phyloP scores from a whole-genome alignment of 2,329 filamentous ascomycete genomes.

The Cladosporium sp. region DNA sequence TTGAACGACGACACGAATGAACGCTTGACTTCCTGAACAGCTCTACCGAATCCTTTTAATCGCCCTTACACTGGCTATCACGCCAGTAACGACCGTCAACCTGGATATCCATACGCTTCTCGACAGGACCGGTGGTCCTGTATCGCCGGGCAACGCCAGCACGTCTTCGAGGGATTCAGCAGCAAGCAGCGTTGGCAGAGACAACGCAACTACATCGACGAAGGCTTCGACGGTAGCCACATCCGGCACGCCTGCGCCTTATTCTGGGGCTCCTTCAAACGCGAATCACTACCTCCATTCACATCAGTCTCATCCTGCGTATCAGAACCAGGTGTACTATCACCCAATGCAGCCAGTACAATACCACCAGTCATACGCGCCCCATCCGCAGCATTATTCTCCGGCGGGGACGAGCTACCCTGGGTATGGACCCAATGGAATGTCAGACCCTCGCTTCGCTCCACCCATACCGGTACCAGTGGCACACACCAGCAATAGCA shows the following conservation, averaged over 20 bases:
- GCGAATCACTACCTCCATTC: slow-evolving; percentile 16
- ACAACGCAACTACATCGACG: slow-evolving; percentile 7
- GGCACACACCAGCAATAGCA: slow-evolving; percentile 37
- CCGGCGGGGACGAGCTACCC: slow-evolving; percentile 1
- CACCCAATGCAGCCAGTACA: slow-evolving; percentile 24
- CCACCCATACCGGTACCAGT: slow-evolving; percentile 24
- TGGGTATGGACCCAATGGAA: slow-evolving; percentile 7
- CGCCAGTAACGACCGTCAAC: slow-evolving; percentile 57
- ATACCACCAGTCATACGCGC: slow-evolving; percentile 25
- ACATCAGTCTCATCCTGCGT: slow-evolving; percentile 22
- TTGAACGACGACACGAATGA: neutral
- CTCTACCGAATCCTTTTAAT: no score
- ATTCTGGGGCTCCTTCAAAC: neutral
- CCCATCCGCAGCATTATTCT: slow-evolving; percentile 21
- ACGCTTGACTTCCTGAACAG: neutral
- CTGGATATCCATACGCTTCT: slow-evolving; percentile 95
- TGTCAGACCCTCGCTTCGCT: slow-evolving; percentile 15
- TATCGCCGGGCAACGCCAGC: slow-evolving; percentile 48
- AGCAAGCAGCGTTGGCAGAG: slow-evolving; percentile 9
- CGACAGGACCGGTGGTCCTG: slow-evolving; percentile 71
- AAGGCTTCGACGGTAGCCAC: slow-evolving; percentile 20
- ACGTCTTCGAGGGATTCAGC: slow-evolving; percentile 27
- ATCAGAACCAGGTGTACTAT: slow-evolving; percentile 22
- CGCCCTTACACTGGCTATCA: slow-evolving; percentile 31
- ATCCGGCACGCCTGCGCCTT: slow-evolving; percentile 17